These are phyloP conservation scores for Hemerocallis citrina DNA, from an alignment of 106 monocot genomes.

Conservation along the genomic window DNA sequence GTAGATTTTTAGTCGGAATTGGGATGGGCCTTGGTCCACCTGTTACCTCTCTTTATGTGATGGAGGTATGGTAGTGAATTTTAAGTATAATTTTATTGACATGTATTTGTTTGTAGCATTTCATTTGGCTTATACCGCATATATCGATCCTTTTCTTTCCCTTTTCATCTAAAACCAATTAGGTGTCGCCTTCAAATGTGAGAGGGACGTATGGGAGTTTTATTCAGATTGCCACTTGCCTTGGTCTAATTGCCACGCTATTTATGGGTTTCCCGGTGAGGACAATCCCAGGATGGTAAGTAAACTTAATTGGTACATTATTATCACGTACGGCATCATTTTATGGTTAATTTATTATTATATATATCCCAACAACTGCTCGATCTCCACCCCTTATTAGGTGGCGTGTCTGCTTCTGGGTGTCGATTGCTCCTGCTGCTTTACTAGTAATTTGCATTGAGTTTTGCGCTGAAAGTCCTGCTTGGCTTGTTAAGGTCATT, in stretches of 20 bases:
- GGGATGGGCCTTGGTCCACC: constrained; percentile 96
- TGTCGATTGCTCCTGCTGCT: constrained; percentile 59
- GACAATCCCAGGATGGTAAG: constrained; percentile 59
- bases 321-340: background rate
- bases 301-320: background rate
- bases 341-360: background rate
- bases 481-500: constrained; percentile 90
- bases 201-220: constrained; percentile 97
- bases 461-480: constrained; percentile 95
- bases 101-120: background rate
- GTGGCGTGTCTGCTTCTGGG: constrained; percentile 98
- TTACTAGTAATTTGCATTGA: constrained; percentile 76
- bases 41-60: constrained; percentile 83
- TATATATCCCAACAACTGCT: background rate
- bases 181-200: constrained; percentile 91
- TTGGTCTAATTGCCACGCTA: constrained; percentile 74
- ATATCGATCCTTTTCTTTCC: background rate
- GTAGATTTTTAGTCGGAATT: constrained; percentile 92
- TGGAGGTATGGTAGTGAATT: constrained; percentile 55
- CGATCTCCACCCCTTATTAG: constrained; percentile 19
- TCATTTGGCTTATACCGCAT: background rate
- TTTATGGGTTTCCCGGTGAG: constrained; percentile 84
- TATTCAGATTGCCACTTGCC: constrained; percentile 96
- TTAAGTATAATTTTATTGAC: background rate
- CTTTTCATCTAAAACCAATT: background rate